Evolutionary conservation across 1,284 basidiomycete species (phyloP).

Genomic region (Pseudozyma thailandica): DNA sequence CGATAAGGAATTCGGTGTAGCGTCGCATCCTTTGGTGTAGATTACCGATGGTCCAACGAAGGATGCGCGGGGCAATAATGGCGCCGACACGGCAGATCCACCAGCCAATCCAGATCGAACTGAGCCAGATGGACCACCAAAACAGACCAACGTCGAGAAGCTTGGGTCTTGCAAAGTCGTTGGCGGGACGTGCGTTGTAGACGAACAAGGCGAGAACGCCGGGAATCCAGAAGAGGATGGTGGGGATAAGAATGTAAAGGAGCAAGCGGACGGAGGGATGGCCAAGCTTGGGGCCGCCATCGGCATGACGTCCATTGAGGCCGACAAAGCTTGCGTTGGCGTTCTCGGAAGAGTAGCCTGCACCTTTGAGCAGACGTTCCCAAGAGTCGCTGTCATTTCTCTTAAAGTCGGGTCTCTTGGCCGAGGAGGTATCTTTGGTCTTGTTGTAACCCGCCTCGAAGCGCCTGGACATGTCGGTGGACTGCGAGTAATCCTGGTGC

Average conservation of each 20-base stretch:
- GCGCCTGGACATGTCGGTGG: conserved; percentile 22
- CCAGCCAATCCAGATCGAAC: conserved; percentile 84
- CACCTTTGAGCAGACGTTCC: conserved; percentile 48
- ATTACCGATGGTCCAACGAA: conserved; percentile 29
- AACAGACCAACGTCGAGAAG: conserved; percentile 74
- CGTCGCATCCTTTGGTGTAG: conserved; percentile 71
- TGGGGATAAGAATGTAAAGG: conserved; percentile 48
- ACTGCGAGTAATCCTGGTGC: conserved; percentile 22
- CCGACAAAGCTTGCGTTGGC: conserved; percentile 48
- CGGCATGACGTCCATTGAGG: conserved; percentile 33
- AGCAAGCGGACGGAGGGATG: conserved; percentile 36
- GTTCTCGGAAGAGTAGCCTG: conserved; percentile 38
- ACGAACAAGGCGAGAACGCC: conserved; percentile 78
- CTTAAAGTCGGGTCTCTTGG: conserved; percentile 24
- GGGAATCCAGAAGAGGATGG: conserved; percentile 68
- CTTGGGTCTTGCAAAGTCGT: conserved; percentile 69
- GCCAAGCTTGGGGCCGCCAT: conserved; percentile 8
- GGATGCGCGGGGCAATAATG: conserved; percentile 68
- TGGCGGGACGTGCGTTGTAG: conserved; percentile 71
- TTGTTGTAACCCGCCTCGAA: conserved; percentile 16
- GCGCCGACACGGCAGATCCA: conserved; percentile 79
- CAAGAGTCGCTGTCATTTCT: conserved; percentile 51
- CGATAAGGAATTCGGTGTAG: conserved; percentile 74
- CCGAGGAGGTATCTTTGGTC: conserved; percentile 6
- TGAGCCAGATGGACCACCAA: conserved; percentile 90